phyloP scores from a whole-genome alignment of 768 basidiomycete genomes.

The Ephemerocybe angulata region DNA sequence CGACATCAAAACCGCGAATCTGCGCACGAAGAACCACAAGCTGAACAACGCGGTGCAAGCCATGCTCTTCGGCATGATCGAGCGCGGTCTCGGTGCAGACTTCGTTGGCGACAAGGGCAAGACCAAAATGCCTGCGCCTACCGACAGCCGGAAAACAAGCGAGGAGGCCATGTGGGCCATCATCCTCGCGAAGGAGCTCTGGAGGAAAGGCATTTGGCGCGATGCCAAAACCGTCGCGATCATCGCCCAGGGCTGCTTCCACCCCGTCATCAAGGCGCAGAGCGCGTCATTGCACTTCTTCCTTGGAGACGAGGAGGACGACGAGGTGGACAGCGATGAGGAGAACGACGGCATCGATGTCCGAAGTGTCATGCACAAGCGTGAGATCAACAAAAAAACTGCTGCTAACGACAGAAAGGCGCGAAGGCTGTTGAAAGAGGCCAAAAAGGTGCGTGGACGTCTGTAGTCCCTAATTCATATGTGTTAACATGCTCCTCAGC shows the following conservation, averaged over 20 bases:
- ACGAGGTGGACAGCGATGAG: slow-evolving; percentile 61
- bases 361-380: slow-evolving; percentile 74
- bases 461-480: background rate
- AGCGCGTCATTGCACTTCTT: slow-evolving; percentile 95
- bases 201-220: slow-evolving; percentile 89
- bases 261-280: slow-evolving; percentile 92
- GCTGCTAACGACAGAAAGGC: slow-evolving; percentile 79
- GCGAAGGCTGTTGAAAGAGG: slow-evolving; percentile 63
- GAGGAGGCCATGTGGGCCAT: slow-evolving; percentile 99
- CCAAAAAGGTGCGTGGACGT: slow-evolving; percentile 58
- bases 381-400: slow-evolving; percentile 93
- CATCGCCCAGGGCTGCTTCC: slow-evolving; percentile 86
- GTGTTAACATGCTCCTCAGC: background rate
- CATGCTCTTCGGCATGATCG: slow-evolving; percentile 94
- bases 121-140: slow-evolving; percentile 29
- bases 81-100: slow-evolving; percentile 82
- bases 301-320: slow-evolving; percentile 80
- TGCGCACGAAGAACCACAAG: slow-evolving; percentile 87
- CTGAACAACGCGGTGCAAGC: slow-evolving; percentile 94
- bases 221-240: slow-evolving; percentile 93
- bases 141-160: slow-evolving; percentile 25
- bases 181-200: slow-evolving; percentile 87
- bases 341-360: slow-evolving; percentile 71
- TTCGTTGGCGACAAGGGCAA: slow-evolving; percentile 84
- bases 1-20: slow-evolving; percentile 89